Evolutionary conservation across 2,329 filamentous ascomycete genomes (phyloP).

Genomic region (Fonsecaea monophora): DNA sequence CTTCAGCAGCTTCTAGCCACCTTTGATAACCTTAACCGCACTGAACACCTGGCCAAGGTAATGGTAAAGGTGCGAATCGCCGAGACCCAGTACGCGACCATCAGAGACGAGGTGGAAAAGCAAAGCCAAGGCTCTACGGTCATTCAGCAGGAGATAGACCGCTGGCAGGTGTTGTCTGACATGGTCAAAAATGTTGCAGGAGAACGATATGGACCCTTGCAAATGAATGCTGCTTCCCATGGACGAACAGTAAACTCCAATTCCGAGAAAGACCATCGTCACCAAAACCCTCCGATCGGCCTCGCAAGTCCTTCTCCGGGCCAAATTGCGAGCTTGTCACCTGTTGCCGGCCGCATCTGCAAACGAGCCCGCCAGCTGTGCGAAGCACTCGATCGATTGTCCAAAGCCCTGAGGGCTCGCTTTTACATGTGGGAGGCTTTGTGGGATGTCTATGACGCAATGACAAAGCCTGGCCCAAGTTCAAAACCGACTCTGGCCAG

Average conservation of each 20-base stretch:
- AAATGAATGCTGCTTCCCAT: background rate
- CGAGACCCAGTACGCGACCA: background rate
- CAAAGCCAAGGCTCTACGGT: background rate
- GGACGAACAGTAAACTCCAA: background rate
- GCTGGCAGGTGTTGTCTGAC: background rate
- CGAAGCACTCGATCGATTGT: background rate
- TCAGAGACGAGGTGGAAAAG: background rate
- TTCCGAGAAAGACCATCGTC: background rate
- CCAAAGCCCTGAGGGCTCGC: background rate
- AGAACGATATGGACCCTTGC: background rate
- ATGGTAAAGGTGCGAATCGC: background rate
- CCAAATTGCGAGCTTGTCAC: background rate
- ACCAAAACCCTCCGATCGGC: background rate
- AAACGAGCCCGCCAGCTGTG: background rate
- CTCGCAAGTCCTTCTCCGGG: background rate
- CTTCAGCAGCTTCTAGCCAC: background rate
- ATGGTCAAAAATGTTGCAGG: background rate
- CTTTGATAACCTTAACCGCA: background rate
- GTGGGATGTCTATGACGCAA: background rate
- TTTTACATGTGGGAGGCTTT: background rate
- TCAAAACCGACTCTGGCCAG: background rate
- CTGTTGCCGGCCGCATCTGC: background rate
- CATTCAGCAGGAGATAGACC: background rate
- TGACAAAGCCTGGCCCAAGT: conserved; percentile 3
- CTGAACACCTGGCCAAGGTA: background rate